Evolutionary conservation across 805 yeast species (phyloP), one percentile per base, ranked within the genome.

Genomic region (Pichia phayaonensis): DNA sequence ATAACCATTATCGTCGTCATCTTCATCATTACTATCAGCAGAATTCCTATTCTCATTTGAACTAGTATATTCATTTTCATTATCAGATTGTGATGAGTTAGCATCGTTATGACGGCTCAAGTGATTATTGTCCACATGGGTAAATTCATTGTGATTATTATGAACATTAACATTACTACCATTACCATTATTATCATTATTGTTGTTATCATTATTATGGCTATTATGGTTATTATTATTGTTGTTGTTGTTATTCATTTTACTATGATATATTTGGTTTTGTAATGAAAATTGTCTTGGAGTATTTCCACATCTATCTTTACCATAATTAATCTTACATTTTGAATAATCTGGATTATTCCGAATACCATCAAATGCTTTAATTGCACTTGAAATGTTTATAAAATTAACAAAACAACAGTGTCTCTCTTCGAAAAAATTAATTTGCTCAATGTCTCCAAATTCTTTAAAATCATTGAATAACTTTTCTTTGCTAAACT

Each of bases 371-470:
- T 90, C 96, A 56, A 92, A 84, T 8, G 97, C 97, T 61, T 85
- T 80, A 59, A 90, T 86, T 7, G 98, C 97, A 64, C 84, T 85
- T 40, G 90, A 86, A 58, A 94, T 88, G 65, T 89, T 86, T 21
- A 96, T 88, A 62, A 89, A 90, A 66, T 90, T 90, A 51, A 90
- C 85, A 67, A 92, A 90, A 24, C 94, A 95, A 68, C 97, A 90
- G 52, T 84, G 82, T 65, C 85, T 84, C 59, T 86, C 94, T 42
- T 81, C 82, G 52, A 88, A 73, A 63, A 86, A 86, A 64, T 94
- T 90, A 64, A 94, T 86, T 68, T 90, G 98, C 68, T 94, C 99
- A 57, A 94, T 87, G 56, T 88, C 96, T 41, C 99, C 99, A 71
- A 82, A 90, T 60, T 81, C 84, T 26, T 80, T 72, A 63, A 92